phyloP scores from a whole-genome alignment of 2,329 filamentous ascomycete species.

The Fusarium newnesense region DNA sequence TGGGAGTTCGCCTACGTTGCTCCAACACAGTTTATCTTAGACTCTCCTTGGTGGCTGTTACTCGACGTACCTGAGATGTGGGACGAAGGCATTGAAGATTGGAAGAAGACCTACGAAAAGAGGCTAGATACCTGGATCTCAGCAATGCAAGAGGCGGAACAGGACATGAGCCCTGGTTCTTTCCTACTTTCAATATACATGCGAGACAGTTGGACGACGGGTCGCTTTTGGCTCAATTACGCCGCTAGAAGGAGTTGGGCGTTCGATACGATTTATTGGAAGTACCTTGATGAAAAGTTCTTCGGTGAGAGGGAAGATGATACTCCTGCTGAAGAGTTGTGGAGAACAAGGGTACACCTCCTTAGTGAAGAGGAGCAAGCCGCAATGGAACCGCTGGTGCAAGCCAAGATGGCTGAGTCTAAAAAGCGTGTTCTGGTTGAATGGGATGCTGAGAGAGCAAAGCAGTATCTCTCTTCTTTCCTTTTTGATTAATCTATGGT shows the following conservation, averaged over 20 bases:
- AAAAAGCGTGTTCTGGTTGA: background rate
- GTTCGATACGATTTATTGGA: background rate
- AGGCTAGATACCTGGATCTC: constrained; percentile 48
- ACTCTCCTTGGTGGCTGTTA: constrained; percentile 54
- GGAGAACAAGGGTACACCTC: background rate
- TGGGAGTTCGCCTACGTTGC: constrained; percentile 53
- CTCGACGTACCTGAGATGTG: constrained; percentile 48
- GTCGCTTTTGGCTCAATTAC: background rate
- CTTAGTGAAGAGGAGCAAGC: background rate
- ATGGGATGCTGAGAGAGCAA: background rate
- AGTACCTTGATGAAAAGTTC: background rate
- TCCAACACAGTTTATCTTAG: constrained; percentile 48
- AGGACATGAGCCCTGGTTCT: too few species aligned
- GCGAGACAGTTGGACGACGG: constrained; percentile 21
- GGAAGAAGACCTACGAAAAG: constrained; percentile 44
- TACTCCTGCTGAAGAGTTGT: accelerated
- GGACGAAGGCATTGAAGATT: constrained; percentile 45
- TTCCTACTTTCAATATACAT: constrained; percentile 48
- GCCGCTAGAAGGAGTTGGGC: background rate
- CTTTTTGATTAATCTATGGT: too few species aligned
- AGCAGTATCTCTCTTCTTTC: background rate
- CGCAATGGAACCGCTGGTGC: background rate
- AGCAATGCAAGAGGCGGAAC: too few species aligned
- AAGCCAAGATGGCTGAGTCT: background rate
- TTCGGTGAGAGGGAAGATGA: background rate